Evolutionary conservation across 129 eudicot species (phyloP).

Genomic region (Centaurea solstitialis): DNA sequence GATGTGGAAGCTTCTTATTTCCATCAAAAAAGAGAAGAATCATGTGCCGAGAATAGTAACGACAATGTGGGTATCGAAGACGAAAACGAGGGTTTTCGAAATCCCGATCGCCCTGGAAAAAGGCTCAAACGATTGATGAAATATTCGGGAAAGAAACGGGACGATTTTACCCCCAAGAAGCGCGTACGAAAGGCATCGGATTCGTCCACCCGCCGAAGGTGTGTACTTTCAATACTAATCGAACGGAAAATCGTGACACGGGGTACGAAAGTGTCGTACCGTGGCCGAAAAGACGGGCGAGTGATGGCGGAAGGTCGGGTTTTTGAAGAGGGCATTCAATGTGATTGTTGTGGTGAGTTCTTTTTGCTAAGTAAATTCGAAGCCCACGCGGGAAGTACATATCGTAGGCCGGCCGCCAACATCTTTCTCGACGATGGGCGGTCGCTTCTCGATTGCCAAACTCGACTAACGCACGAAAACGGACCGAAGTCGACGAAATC

Average conservation of each 20-base stretch:
- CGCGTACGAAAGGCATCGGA: conserved; percentile 17
- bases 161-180: neutral
- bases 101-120: neutral
- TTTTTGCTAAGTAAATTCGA: conserved; percentile 61
- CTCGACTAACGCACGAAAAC: conserved; percentile 25
- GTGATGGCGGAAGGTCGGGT: conserved; percentile 41
- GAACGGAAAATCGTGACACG: conserved; percentile 38
- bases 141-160: neutral
- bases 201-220: neutral
- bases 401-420: conserved; percentile 67
- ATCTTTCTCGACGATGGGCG: conserved; percentile 71
- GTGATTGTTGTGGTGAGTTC: conserved; percentile 56
- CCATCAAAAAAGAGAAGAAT: neutral
- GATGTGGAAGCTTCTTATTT: neutral
- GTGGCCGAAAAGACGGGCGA: conserved; percentile 25
- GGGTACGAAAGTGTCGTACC: conserved; percentile 49
- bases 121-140: neutral
- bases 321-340: conserved; percentile 59
- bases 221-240: conserved; percentile 49
- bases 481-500: neutral
- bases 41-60: neutral
- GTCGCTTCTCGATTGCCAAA: conserved; percentile 55
- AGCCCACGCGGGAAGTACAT: conserved; percentile 70
- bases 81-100: neutral
- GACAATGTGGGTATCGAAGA: neutral